Conservation (phyloP, 1,284 basidiomycete genomes). For the Exobasidium cylindrosporum region DNA sequence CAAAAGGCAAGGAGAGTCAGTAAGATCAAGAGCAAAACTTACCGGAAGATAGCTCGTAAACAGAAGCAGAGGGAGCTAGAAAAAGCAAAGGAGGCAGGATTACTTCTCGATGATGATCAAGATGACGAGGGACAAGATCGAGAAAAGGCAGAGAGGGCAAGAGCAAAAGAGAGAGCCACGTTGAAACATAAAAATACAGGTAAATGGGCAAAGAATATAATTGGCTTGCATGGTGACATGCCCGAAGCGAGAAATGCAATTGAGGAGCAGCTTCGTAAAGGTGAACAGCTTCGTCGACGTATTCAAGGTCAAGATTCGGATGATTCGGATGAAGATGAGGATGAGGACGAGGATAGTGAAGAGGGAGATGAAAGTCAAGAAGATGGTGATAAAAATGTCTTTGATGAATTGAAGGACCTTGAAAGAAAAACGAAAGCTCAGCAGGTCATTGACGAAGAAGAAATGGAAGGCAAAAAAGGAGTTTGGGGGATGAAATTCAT, state of each 20-base stretch:
- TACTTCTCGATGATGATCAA: conserved; percentile 7
- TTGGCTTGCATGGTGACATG: conserved; percentile 26
- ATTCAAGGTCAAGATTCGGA: conserved; percentile 34
- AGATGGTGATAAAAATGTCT: conserved; percentile 23
- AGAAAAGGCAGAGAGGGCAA: conserved; percentile 70
- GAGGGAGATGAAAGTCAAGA: conserved; percentile 23
- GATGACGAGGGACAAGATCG: conserved; percentile 56
- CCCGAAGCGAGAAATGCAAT: conserved; percentile 43
- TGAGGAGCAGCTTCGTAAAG: conserved; percentile 40
- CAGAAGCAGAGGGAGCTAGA: conserved; percentile 65
- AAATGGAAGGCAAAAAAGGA: conserved; percentile 34
- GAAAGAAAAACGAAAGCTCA: conserved; percentile 25
- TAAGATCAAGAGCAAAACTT: conserved; percentile 95
- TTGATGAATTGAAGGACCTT: conserved; percentile 35
- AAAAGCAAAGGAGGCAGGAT: conserved; percentile 17
- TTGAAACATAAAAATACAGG: conserved; percentile 55
- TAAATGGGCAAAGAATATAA: conserved; percentile 50
- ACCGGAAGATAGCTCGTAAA: conserved; percentile 78
- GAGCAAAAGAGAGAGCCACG: conserved; percentile 49
- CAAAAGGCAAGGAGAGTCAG: conserved; percentile 82
- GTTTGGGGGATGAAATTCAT: conserved; percentile 55
- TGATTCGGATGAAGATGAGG: conserved; percentile 19
- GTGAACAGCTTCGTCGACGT: conserved; percentile 32
- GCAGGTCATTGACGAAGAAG: conserved; percentile 25
- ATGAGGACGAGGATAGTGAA: conserved; percentile 22